Conservation (phyloP, 345 rosid species). For the Stellera chamaejasme region DNA sequence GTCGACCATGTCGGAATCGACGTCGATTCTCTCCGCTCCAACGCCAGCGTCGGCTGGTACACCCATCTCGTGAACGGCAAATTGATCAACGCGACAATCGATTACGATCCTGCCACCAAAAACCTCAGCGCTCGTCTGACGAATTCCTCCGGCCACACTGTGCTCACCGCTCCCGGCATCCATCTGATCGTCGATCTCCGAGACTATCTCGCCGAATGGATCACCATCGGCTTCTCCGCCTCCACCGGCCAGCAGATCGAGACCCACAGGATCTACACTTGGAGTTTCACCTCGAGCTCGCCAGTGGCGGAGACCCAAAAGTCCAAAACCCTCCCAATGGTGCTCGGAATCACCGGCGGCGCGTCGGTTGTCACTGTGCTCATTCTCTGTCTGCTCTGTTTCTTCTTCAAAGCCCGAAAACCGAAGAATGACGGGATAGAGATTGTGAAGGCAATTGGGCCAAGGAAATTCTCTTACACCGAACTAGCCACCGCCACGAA, state of each 20-base stretch:
- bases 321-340: not conserved
- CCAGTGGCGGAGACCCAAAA: not conserved
- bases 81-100: not conserved
- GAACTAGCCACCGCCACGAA: constrained; percentile 21
- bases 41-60: not conserved
- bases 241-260: not conserved
- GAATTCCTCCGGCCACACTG: not conserved
- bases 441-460: constrained; percentile 15
- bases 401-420: not conserved
- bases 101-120: not conserved
- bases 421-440: not conserved
- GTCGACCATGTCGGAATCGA: not conserved
- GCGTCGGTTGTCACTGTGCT: not conserved
- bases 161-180: not conserved
- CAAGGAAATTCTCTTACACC: constrained; percentile 16
- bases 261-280: not conserved
- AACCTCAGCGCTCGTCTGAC: not conserved
- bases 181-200: not conserved
- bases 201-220: not conserved
- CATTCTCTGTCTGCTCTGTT: not conserved
- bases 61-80: not conserved
- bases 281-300: not conserved
- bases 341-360: not conserved
- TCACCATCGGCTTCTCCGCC: not conserved
- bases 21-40: not conserved